Evolutionary conservation across 148 eudicot genomes (phyloP).

Genomic region (Amaranthus hypochondriacus): DNA sequence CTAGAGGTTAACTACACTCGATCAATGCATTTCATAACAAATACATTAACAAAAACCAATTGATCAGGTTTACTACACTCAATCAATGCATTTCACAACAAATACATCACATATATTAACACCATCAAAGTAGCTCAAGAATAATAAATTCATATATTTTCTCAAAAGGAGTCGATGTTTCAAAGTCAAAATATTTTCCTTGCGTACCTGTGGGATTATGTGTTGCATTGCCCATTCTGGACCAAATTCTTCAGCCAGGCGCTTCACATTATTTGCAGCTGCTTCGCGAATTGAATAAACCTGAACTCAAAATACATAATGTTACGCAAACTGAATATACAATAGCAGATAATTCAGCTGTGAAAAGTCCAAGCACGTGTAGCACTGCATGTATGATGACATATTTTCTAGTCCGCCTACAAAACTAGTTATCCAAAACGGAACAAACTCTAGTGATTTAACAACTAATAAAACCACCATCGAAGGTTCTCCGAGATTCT

Average conservation of each 20-base stretch:
- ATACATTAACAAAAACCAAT: too few relatives aligned
- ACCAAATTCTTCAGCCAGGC: slow-evolving; percentile 99
- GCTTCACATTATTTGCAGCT: slow-evolving; percentile 92
- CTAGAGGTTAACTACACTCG: too few relatives aligned
- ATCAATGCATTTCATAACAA: too few relatives aligned
- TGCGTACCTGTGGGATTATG: slow-evolving; percentile 80
- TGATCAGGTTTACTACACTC: too few relatives aligned
- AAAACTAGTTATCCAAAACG: background rate
- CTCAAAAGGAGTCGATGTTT: too few relatives aligned
- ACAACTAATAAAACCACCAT: background rate
- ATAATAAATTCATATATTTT: too few relatives aligned
- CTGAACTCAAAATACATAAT: slow-evolving; percentile 31
- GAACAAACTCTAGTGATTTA: background rate
- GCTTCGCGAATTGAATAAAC: slow-evolving; percentile 95
- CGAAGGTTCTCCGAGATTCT: background rate
- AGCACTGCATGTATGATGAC: background rate
- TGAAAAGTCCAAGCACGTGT: background rate
- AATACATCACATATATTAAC: too few relatives aligned
- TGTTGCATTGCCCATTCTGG: slow-evolving; percentile 99
- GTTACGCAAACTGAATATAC: background rate
- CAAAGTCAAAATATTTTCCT: too few relatives aligned
- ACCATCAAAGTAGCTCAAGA: too few relatives aligned
- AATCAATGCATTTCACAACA: too few relatives aligned
- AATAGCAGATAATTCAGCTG: slow-evolving; percentile 10
- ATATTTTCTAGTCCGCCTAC: background rate